Conservation (phyloP, 768 basidiomycete species). For the Amanita muscaria region DNA sequence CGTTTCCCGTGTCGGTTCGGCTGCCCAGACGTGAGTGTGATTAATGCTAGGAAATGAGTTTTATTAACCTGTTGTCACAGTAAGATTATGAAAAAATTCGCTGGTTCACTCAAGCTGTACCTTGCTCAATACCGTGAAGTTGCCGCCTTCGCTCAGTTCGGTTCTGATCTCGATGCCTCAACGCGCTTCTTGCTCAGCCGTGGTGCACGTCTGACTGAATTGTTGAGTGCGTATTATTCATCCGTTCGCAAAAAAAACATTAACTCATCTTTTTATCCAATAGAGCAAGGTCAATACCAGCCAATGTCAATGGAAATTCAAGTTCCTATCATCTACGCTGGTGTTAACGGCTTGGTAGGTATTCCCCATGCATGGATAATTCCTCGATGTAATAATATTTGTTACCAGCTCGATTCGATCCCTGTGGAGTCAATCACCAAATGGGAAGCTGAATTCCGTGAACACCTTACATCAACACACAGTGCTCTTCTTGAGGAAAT, state of each 20-base stretch:
- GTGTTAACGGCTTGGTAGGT: constrained; percentile 96
- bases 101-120: constrained; percentile 99
- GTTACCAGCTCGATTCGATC: constrained; percentile 76
- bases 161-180: constrained; percentile 99
- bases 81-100: constrained; percentile 99
- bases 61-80: constrained; percentile 25
- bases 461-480: constrained; percentile 74
- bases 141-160: constrained; percentile 98
- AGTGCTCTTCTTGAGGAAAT: constrained; percentile 76
- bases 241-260: neutral
- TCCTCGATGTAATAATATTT: constrained; percentile 6
- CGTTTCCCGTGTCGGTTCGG: constrained; percentile 99
- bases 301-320: constrained; percentile 91
- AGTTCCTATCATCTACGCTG: constrained; percentile 98
- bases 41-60: neutral
- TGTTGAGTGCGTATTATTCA: constrained; percentile 54
- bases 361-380: neutral
- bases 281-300: constrained; percentile 98
- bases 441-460: constrained; percentile 91
- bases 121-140: constrained; percentile 99
- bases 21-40: constrained; percentile 89
- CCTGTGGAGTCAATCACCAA: constrained; percentile 90
- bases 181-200: constrained; percentile 97
- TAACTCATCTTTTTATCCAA: constrained; percentile 16
- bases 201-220: constrained; percentile 97